A percentile compares a stretch with the other conserved stretches of the same genome.
Evolutionary conservation across 73 alveolate species (phyloP).

Genomic region (Tetrahymena borealis): DNA sequence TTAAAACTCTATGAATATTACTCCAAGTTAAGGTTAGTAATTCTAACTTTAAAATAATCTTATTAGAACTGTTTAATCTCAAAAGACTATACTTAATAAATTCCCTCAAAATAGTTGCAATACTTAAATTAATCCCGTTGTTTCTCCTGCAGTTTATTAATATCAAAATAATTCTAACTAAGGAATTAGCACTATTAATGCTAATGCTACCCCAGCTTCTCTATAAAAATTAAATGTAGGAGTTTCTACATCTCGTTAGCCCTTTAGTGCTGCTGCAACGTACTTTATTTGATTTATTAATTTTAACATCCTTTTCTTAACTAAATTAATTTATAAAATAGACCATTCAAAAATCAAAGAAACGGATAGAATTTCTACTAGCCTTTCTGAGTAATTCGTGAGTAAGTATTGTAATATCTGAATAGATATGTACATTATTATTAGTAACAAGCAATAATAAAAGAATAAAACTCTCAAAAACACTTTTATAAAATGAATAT

Average conservation of each 20-base stretch:
- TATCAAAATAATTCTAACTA: neutral
- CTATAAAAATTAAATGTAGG: neutral
- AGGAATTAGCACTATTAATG: neutral
- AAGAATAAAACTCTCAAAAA: no score
- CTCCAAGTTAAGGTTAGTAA: neutral
- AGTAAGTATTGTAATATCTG: neutral
- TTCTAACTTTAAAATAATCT: neutral
- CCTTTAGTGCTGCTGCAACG: neutral
- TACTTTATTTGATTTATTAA: neutral
- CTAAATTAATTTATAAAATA: neutral
- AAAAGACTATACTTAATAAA: neutral
- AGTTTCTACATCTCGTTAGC: neutral
- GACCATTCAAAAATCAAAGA: neutral
- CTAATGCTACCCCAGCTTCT: neutral
- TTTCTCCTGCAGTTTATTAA: neutral
- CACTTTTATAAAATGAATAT: no score
- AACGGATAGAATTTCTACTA: neutral
- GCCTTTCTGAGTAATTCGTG: neutral
- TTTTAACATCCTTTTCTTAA: neutral
- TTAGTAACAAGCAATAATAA: no score
- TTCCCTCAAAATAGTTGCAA: neutral
- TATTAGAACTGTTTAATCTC: neutral
- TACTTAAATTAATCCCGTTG: neutral
- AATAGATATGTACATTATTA: neutral
- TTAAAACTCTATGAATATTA: neutral